Evolutionary conservation across 805 yeast genomes (phyloP).

Genomic region (Alloascoidea hylecoeti): DNA sequence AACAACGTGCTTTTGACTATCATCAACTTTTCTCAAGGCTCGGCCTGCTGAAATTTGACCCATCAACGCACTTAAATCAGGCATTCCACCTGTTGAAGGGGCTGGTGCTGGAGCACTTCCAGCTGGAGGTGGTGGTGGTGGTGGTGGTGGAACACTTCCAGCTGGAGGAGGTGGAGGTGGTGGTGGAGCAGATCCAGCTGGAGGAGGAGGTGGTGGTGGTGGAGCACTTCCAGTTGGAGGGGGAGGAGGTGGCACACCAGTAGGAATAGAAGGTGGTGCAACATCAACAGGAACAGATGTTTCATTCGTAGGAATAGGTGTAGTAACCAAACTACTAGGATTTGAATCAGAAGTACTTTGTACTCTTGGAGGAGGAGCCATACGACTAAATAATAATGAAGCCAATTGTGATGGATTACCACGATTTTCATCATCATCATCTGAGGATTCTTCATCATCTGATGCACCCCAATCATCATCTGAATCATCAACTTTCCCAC

Average conservation of each 20-base stretch:
- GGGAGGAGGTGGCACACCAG: conserved; percentile 17
- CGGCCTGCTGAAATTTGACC: conserved; percentile 45
- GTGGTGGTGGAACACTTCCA: conserved; percentile 29
- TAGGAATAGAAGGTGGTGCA: conserved; percentile 17
- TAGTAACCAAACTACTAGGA: conserved; percentile 3
- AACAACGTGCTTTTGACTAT: conserved; percentile 29
- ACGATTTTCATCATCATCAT: conserved; percentile 11
- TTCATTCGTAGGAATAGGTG: conserved; percentile 10
- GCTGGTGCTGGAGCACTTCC: conserved; percentile 18
- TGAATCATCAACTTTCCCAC: conserved; percentile 10
- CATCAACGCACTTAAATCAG: conserved; percentile 32
- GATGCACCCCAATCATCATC: conserved; percentile 17
- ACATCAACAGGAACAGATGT: conserved; percentile 12
- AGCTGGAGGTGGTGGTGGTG: conserved; percentile 20
- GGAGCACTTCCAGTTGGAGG: conserved; percentile 14
- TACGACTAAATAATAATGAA: conserved; percentile 24
- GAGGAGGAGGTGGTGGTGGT: conserved; percentile 16
- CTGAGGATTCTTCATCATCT: conserved; percentile 12
- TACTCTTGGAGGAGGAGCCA: conserved; percentile 15
- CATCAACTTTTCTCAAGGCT: conserved; percentile 34
- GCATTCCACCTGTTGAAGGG: conserved; percentile 18
- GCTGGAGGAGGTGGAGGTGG: conserved; percentile 18
- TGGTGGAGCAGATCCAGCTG: conserved; percentile 16
- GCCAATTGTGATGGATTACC: conserved; percentile 25
- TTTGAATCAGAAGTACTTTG: conserved; percentile 4